Evolutionary conservation across 2,329 filamentous ascomycete genomes (phyloP), one percentile per base, ranked within the genome.

Genomic region (Alternaria ventricosa): DNA sequence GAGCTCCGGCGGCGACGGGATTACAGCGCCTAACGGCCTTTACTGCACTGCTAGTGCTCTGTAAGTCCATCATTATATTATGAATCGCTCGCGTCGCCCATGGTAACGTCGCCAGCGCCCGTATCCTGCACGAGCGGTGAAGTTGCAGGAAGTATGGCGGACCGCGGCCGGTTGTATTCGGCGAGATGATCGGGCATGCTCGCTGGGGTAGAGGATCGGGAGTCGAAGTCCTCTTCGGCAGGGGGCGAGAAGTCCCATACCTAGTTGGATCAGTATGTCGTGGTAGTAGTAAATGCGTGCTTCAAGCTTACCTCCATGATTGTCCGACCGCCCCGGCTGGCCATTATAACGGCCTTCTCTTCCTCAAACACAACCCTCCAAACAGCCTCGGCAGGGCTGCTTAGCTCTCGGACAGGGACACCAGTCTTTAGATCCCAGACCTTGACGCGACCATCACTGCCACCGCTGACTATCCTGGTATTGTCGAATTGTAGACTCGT

Each of bases 361-460:
- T 97, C 95, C 77, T 99, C 96, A 78, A 99, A 99, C 0, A 96
- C 96, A 33, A 99, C 95, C 63, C 96, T 88, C 96, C 96, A 99
- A 0, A 99, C 96, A 15, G 95, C 94, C 76, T 99, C 95, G 0
- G 95, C 93, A 57, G 95, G 94, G 20, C 91, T 90, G 50, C 95
- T 95, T 45, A 99, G 87, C 81, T 99, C 96, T 64, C 96, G 89
- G 22, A 99, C 93, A 27, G 97, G 86, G 61, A 92, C 91, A 4
- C 96, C 96, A 3, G 93, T 96, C 80, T 96, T 94, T 63, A 98
- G 84, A 82, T 97, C 95, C 96, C 96, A 99, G 58, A 99, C 94
- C 82, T 98, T 99, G 69, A 99, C 96, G 57, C 96, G 88, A n/a
- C 96, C 96, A 80, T 99, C 96, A 73, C 93, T 97, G 54, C 96